Conservation (phyloP, 192 early-diverging fungal genomes). For the Mortierella claussenii region DNA sequence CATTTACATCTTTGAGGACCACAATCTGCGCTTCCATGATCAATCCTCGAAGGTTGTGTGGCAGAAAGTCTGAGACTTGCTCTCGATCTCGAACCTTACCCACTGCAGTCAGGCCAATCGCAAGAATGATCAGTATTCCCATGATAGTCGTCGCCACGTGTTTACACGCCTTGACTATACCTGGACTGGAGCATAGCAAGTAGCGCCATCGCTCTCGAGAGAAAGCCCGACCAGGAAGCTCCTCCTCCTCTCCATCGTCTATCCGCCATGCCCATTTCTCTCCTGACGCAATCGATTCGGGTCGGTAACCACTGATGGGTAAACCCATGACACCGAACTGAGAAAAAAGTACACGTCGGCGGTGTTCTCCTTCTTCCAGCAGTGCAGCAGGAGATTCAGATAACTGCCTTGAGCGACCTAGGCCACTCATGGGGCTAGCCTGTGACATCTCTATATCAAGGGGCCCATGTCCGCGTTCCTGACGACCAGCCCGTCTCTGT, state of each 20-base stretch:
- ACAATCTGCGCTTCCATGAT: conserved; percentile 37
- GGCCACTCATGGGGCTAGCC: too few species aligned
- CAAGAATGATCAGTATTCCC: conserved; percentile 28
- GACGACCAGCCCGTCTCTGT: too few species aligned
- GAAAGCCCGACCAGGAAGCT: background rate
- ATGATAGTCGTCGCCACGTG: conserved; percentile 1
- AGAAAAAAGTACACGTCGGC: background rate
- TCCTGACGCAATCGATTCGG: conserved; percentile 18
- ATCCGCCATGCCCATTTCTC: conserved; percentile 8
- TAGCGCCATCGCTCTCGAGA: conserved; percentile 11
- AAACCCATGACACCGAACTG: conserved; percentile 19
- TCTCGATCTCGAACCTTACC: conserved; percentile 12
- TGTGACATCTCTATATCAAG: too few species aligned
- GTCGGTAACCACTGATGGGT: background rate
- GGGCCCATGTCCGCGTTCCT: too few species aligned
- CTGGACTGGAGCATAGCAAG: conserved; percentile 5
- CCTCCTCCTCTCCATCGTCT: conserved; percentile 20
- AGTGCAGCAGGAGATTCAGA: too few species aligned
- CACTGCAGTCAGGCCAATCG: conserved; percentile 27
- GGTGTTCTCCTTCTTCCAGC: background rate
- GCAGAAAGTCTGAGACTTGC: conserved; percentile 32
- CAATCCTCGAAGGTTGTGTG: conserved; percentile 8
- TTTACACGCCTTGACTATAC: conserved; percentile 7
- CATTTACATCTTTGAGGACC: conserved; percentile 34
- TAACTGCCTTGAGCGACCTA: too few species aligned